Evolutionary conservation across 768 basidiomycete species (phyloP).

Genomic region (Hortiboletus flavorubellus): DNA sequence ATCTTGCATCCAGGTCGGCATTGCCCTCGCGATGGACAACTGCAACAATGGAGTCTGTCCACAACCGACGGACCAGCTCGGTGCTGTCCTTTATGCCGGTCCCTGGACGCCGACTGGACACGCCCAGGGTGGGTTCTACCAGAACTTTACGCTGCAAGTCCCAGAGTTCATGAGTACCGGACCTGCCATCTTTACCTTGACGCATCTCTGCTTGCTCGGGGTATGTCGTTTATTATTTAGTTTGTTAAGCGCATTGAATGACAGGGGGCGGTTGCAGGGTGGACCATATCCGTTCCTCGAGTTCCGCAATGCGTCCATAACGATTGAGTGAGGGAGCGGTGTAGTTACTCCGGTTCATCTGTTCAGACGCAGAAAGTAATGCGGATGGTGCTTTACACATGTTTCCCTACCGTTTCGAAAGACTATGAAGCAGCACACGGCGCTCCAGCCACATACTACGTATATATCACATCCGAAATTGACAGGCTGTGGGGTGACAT

Average conservation of each 20-base stretch:
- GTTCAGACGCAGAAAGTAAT: not conserved
- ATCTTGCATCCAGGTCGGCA: constrained; percentile 28
- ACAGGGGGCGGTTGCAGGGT: constrained; percentile 9
- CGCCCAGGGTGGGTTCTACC: constrained; percentile 20
- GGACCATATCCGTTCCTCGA: constrained; percentile 27
- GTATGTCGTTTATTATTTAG: constrained; percentile 6
- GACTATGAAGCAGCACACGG: not conserved
- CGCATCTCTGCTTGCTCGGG: constrained; percentile 30
- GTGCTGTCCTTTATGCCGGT: constrained; percentile 28
- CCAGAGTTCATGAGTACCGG: constrained; percentile 3
- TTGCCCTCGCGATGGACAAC: constrained; percentile 23
- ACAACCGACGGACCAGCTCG: constrained; percentile 17
- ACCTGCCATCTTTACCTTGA: constrained; percentile 29
- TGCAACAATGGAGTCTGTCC: constrained; percentile 26
- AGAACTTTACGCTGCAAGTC: constrained; percentile 28
- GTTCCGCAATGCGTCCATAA: constrained; percentile 25
- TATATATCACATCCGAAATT: no score
- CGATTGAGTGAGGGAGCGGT: constrained; percentile 6
- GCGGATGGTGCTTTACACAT: not conserved
- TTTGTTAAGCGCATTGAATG: not conserved
- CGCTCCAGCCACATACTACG: not conserved
- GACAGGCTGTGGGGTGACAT: not conserved
- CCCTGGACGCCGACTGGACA: constrained; percentile 25
- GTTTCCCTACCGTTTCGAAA: not conserved
- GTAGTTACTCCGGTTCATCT: not conserved